A percentile compares a stretch with the other conserved stretches of the same genome.
Evolutionary conservation across 2,329 filamentous ascomycete genomes (phyloP).

Genomic region (Botrytis deweyae): DNA sequence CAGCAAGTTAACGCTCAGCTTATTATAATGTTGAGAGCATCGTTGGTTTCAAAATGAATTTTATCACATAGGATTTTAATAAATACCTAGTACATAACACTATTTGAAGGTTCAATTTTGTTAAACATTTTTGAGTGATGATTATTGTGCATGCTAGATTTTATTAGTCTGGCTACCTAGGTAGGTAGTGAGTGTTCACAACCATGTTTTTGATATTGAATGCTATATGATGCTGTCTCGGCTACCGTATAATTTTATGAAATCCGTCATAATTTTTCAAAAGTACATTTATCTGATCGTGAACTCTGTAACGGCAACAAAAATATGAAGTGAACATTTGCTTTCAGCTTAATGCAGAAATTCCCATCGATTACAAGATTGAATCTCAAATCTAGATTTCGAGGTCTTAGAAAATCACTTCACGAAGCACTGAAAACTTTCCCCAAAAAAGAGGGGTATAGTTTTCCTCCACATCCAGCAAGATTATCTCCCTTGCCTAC

Average conservation of each 20-base stretch:
- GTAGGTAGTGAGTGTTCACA: neutral
- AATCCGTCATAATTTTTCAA: neutral
- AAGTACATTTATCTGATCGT: neutral
- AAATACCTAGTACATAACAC: neutral
- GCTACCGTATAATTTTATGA: conserved; percentile 14
- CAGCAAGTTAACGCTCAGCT: neutral
- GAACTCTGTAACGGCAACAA: neutral
- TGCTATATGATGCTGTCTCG: conserved; percentile 1
- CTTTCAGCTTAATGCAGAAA: conserved; percentile 11
- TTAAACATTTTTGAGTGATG: neutral
- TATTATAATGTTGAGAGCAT: conserved; percentile 4
- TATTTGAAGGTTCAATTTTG: neutral
- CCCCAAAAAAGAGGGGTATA: neutral
- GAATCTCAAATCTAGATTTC: conserved; percentile 8
- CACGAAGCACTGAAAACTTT: neutral
- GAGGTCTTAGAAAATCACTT: neutral
- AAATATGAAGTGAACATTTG: conserved; percentile 7
- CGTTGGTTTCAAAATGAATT: neutral
- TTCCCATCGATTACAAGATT: neutral
- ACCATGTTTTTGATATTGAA: neutral
- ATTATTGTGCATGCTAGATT: neutral
- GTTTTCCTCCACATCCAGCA: conserved; percentile 10
- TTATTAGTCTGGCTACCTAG: neutral
- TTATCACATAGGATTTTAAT: neutral
- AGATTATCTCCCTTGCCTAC: conserved; percentile 11